Evolutionary conservation across 1,139 yeast genomes (phyloP).

Genomic region (Sugiyamaella japonica): DNA sequence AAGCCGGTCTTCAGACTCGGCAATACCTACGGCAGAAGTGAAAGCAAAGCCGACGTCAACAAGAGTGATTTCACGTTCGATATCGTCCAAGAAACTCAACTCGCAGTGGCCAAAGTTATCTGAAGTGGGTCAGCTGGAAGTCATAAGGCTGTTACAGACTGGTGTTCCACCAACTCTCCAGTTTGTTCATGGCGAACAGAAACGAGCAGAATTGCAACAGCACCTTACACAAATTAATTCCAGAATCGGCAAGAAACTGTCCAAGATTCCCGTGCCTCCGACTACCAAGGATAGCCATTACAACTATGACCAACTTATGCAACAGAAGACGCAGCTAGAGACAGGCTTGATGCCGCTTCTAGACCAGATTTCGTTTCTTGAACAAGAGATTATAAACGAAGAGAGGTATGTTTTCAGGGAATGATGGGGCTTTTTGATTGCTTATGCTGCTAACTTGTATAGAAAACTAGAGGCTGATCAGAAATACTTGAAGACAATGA

Average conservation of each 20-base stretch:
- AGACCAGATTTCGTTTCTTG: constrained; percentile 31
- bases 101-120: constrained; percentile 28
- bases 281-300: constrained; percentile 27
- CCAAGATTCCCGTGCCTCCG: constrained; percentile 29
- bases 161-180: constrained; percentile 26
- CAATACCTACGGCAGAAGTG: not conserved
- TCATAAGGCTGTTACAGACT: constrained; percentile 24
- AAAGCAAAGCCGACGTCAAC: not conserved
- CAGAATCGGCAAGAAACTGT: constrained; percentile 20
- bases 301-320: constrained; percentile 24
- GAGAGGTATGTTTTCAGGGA: constrained; percentile 18
- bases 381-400: constrained; percentile 29
- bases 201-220: constrained; percentile 23
- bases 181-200: constrained; percentile 24
- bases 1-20: constrained; percentile 4
- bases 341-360: constrained; percentile 28
- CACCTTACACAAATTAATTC: constrained; percentile 16
- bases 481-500: constrained; percentile 16
- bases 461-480: constrained; percentile 20
- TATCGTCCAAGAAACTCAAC: constrained; percentile 22
- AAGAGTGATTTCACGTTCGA: constrained; percentile 5
- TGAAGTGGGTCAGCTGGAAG: constrained; percentile 24
- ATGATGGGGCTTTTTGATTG: not conserved
- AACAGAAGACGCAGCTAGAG: constrained; percentile 28
- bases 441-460: not conserved